Evolutionary conservation across 2,329 filamentous ascomycete genomes (phyloP).

Genomic region (Calonectria honghensis): DNA sequence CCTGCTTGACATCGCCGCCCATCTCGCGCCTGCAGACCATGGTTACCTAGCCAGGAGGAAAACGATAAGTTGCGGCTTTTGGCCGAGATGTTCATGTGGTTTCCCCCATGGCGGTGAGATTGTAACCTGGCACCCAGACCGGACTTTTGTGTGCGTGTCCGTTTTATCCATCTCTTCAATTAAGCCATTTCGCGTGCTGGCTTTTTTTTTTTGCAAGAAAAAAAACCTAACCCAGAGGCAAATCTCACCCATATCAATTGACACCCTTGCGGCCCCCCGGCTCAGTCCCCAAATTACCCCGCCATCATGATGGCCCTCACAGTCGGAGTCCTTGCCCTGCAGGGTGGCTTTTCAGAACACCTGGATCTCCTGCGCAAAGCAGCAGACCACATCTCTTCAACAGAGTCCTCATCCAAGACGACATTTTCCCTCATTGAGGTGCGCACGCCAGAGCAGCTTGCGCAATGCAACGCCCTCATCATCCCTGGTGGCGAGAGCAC

Average conservation of each 20-base stretch:
- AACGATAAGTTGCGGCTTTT: constrained; percentile 27
- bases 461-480: constrained; percentile 86
- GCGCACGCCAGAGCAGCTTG: constrained; percentile 82
- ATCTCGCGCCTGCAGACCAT: background rate
- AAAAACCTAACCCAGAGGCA: constrained; percentile 18
- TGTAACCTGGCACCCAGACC: background rate
- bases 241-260: constrained; percentile 5
- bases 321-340: constrained; percentile 82
- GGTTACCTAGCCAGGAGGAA: constrained; percentile 5
- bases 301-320: constrained; percentile 62
- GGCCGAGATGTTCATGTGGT: background rate
- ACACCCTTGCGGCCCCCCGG: constrained; percentile 14
- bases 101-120: constrained; percentile 10
- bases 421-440: constrained; percentile 84
- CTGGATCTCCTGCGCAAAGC: constrained; percentile 84
- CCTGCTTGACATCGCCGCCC: background rate
- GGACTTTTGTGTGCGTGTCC: background rate
- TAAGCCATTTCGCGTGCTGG: background rate
- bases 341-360: constrained; percentile 96
- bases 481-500: constrained; percentile 97
- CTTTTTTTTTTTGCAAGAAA: background rate
- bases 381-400: constrained; percentile 67
- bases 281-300: constrained; percentile 26
- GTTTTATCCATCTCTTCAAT: background rate
- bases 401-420: constrained; percentile 47